Conservation (phyloP, 306 rosid species). For the Begonia fuchsioides region DNA sequence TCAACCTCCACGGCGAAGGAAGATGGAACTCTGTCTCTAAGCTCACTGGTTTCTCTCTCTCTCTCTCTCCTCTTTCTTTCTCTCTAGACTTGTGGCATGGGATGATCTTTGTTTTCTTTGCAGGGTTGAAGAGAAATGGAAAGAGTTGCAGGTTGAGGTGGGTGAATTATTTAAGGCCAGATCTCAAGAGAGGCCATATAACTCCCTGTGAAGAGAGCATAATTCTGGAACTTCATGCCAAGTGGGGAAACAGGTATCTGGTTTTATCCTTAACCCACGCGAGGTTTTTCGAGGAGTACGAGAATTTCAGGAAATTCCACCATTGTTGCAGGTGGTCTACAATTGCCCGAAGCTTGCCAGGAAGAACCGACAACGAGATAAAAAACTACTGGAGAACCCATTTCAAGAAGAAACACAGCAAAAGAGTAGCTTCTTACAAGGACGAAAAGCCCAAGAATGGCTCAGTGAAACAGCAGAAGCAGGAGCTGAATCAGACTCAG, state of each 20-base stretch:
- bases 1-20: constrained; percentile 80
- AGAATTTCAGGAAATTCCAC: too few relatives aligned
- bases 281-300: too few relatives aligned
- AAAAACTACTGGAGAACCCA: constrained; percentile 91
- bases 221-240: constrained; percentile 71
- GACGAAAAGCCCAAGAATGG: constrained; percentile 44
- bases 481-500: constrained; percentile 26
- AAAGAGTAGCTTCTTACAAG: too few relatives aligned
- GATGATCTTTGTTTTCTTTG: constrained; percentile 17
- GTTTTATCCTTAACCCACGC: too few relatives aligned
- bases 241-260: constrained; percentile 88
- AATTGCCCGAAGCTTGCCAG: constrained; percentile 87
- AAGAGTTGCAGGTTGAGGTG: constrained; percentile 95
- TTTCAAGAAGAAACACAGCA: constrained; percentile 79
- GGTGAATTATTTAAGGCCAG: constrained; percentile 91
- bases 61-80: constrained; percentile 56
- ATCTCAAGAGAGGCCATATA: constrained; percentile 83
- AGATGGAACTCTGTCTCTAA: constrained; percentile 95
- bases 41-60: constrained; percentile 89
- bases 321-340: constrained; percentile 64
- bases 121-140: constrained; percentile 90
- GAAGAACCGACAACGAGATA: constrained; percentile 91
- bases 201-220: constrained; percentile 89
- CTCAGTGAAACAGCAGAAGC: constrained; percentile 30
- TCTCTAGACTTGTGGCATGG: constrained; percentile 77